Evolutionary conservation across 352 stramenopile species (phyloP).

Genomic region (Phytophthora nicotianae): DNA sequence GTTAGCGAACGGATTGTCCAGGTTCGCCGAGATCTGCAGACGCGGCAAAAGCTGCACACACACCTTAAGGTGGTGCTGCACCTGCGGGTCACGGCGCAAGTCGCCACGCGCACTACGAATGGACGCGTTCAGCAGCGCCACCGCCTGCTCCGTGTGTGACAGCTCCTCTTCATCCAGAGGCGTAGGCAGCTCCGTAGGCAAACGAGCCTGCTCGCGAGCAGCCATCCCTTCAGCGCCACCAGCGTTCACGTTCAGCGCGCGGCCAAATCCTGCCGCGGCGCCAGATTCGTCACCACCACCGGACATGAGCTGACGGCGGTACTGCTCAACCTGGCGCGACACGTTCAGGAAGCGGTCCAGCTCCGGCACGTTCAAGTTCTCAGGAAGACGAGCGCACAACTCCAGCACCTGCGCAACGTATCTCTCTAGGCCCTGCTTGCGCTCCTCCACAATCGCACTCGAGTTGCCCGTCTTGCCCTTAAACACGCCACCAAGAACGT

Average conservation of each 20-base stretch:
- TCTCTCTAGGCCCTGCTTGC: conserved; percentile 79
- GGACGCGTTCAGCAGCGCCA: conserved; percentile 71
- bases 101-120: conserved; percentile 86
- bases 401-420: conserved; percentile 87
- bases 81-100: conserved; percentile 74
- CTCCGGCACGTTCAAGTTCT: conserved; percentile 84
- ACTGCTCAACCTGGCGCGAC: conserved; percentile 86
- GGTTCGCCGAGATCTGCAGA: conserved; percentile 87
- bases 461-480: conserved; percentile 88
- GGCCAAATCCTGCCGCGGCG: conserved; percentile 36
- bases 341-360: conserved; percentile 88
- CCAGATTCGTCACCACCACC: conserved; percentile 27
- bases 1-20: conserved; percentile 90
- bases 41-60: conserved; percentile 86
- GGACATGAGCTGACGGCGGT: conserved; percentile 69
- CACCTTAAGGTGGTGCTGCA: conserved; percentile 88
- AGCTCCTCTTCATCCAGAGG: conserved; percentile 88
- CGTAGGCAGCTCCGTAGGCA: conserved; percentile 84
- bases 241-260: conserved; percentile 64
- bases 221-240: conserved; percentile 80
- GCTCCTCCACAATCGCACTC: conserved; percentile 85
- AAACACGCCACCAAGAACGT: conserved; percentile 85
- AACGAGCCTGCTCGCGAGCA: conserved; percentile 74
- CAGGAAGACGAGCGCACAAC: conserved; percentile 78
- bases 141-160: conserved; percentile 82